Conservation (phyloP, 2,329 filamentous ascomycete genomes). For the Penicillium sp. region DNA sequence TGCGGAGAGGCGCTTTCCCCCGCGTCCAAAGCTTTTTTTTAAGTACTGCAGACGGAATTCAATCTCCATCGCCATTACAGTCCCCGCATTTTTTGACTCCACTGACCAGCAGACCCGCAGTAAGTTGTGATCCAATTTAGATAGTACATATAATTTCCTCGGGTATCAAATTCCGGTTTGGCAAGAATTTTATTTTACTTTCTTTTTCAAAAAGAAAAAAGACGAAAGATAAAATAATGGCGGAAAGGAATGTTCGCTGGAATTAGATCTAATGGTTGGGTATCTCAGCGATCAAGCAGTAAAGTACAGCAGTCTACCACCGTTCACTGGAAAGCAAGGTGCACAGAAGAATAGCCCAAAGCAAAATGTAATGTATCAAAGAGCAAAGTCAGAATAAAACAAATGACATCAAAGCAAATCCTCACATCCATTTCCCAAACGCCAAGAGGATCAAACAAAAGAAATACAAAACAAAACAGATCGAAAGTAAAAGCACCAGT, state of each 20-base stretch:
- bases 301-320: conserved; percentile 31
- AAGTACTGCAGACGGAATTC: conserved; percentile 17
- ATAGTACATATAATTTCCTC: too few species aligned
- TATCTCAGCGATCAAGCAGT: conserved; percentile 32
- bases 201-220: not conserved
- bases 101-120: conserved; percentile 11
- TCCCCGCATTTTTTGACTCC: conserved; percentile 16
- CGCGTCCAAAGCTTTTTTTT: not conserved
- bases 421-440: conserved; percentile 11
- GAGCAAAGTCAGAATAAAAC: not conserved
- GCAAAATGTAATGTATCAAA: conserved; percentile 1
- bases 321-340: conserved; percentile 20
- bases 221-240: not conserved
- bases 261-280: conserved; percentile 27
- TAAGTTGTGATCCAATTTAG: not conserved
- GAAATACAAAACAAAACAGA: conserved; percentile 8
- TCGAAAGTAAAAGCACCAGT: conserved; percentile 5
- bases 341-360: conserved; percentile 2
- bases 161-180: conserved; percentile 21
- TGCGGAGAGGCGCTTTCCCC: not conserved
- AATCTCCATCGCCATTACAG: conserved; percentile 15
- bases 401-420: not conserved
- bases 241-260: not conserved
- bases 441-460: conserved; percentile 8
- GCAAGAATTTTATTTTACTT: not conserved